Evolutionary conservation across 2,329 filamentous ascomycete species (phyloP), one percentile per base, ranked within the genome.

Genomic region (Paraphoma chrysanthemicola): DNA sequence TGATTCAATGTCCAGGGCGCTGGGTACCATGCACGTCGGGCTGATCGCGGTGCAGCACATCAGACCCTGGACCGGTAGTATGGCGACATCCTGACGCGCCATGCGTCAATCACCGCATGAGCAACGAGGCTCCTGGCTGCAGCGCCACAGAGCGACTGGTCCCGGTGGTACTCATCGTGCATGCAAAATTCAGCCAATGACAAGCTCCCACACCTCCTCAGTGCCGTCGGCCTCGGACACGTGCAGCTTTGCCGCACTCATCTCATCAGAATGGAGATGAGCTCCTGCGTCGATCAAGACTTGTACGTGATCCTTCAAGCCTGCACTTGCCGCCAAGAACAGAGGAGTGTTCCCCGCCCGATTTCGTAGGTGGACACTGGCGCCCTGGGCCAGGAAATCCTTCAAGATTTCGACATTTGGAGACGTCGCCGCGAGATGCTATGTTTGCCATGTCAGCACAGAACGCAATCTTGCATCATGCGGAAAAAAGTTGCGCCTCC

Each of bases 341-440:
- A 88, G 78, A 55, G 85, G 85, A 48, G 85, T 87, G 62, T 83
- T 80, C 23, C 84, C 84, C 53, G 79, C 79, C 57, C 82, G 80
- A 70, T 87, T 87, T 51, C 85, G 83, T 29, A 86, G 74, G 71
- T 87, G 85, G 43, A 88, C 85, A 14, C 83, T 86, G 11, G 82
- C 84, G 51, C 85, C 85, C 58, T 84, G 81, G 8, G 78, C 78
- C 4, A 88, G 78, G 46, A 87, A 82, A 71, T 83, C 81, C 52
- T 81, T 80, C 39, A 88, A 76, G 29, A 87, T 84, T 3, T 82
- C 77, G 45, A 85, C 70, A 44, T 84, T 82, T 2, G 84, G 83
- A 16, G 81, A 82, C 4, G 82, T 83, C 4, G 85, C 84, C 46
- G 85, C 85, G 45, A 87, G 79, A 64, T 88, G 85, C 82, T 85